Conservation (phyloP, 306 rosid genomes). For the Prunus dulcis region DNA sequence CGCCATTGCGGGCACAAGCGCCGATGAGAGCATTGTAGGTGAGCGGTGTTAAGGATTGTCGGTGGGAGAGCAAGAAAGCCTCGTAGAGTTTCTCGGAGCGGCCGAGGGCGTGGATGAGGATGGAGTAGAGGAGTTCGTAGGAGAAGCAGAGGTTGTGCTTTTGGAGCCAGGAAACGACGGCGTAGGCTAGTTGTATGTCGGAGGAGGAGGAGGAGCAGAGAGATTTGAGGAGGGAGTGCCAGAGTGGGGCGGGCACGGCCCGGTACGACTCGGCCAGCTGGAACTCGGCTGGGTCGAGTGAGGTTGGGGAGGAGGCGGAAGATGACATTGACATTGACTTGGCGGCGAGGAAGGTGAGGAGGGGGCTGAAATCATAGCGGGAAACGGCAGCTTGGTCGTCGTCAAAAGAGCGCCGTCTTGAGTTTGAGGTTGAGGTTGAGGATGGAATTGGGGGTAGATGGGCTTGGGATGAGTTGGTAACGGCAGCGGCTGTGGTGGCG, state of each 20-base stretch:
- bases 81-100: slow-evolving; percentile 87
- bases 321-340: neutral
- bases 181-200: slow-evolving; percentile 62
- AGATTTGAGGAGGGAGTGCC: slow-evolving; percentile 87
- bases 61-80: slow-evolving; percentile 80
- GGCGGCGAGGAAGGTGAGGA: slow-evolving; percentile 56
- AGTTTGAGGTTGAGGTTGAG: slow-evolving; percentile 8
- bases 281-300: slow-evolving; percentile 67
- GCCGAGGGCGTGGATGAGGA: slow-evolving; percentile 90
- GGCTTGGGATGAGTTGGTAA: slow-evolving; percentile 25
- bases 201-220: slow-evolving; percentile 60
- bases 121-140: slow-evolving; percentile 82
- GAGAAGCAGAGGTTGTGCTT: slow-evolving; percentile 91
- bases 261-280: slow-evolving; percentile 81
- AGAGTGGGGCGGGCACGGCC: slow-evolving; percentile 78
- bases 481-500: slow-evolving; percentile 17
- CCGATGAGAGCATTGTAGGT: slow-evolving; percentile 86
- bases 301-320: slow-evolving; percentile 40
- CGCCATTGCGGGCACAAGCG: slow-evolving; percentile 87
- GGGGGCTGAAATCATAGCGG: slow-evolving; percentile 76
- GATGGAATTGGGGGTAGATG: slow-evolving; percentile 13
- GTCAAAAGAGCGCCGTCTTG: slow-evolving; percentile 28
- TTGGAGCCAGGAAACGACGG: slow-evolving; percentile 82
- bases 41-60: slow-evolving; percentile 62
- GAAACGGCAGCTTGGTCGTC: slow-evolving; percentile 40